Conservation (phyloP, 1,284 basidiomycete species). For the Jaminaea rosea region DNA sequence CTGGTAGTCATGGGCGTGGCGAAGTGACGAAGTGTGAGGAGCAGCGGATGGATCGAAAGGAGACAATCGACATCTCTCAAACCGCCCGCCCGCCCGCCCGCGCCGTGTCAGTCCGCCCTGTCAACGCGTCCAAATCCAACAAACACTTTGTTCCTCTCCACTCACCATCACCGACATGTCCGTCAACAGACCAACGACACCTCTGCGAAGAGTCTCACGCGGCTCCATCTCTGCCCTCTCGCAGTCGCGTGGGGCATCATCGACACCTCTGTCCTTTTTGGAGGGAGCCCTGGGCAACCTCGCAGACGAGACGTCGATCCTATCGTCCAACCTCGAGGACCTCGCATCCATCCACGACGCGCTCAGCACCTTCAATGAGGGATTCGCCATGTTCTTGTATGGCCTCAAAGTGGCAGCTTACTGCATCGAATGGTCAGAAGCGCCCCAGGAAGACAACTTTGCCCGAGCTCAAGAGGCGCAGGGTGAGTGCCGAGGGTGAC, state of each 20-base stretch:
- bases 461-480: slow-evolving; percentile 22
- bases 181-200: slow-evolving; percentile 52
- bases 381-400: slow-evolving; percentile 82
- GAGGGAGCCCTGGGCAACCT: slow-evolving; percentile 69
- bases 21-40: too few relatives aligned
- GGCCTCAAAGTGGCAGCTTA: slow-evolving; percentile 89
- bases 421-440: slow-evolving; percentile 83
- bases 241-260: slow-evolving; percentile 54
- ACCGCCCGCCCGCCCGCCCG: too few relatives aligned
- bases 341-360: slow-evolving; percentile 65
- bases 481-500: slow-evolving; percentile 4
- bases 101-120: too few relatives aligned
- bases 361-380: slow-evolving; percentile 78
- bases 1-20: background rate
- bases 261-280: slow-evolving; percentile 73
- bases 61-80: too few relatives aligned
- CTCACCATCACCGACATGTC: slow-evolving; percentile 5
- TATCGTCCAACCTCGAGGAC: slow-evolving; percentile 66
- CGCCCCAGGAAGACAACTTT: slow-evolving; percentile 34
- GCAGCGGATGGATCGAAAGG: too few relatives aligned
- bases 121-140: too few relatives aligned
- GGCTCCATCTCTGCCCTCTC: slow-evolving; percentile 77
- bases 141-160: too few relatives aligned
- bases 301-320: slow-evolving; percentile 70
- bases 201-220: slow-evolving; percentile 78